phyloP scores from a whole-genome alignment of 225 moss, liverwort and hornwort species.

The Physcomitrellopsis africana region DNA sequence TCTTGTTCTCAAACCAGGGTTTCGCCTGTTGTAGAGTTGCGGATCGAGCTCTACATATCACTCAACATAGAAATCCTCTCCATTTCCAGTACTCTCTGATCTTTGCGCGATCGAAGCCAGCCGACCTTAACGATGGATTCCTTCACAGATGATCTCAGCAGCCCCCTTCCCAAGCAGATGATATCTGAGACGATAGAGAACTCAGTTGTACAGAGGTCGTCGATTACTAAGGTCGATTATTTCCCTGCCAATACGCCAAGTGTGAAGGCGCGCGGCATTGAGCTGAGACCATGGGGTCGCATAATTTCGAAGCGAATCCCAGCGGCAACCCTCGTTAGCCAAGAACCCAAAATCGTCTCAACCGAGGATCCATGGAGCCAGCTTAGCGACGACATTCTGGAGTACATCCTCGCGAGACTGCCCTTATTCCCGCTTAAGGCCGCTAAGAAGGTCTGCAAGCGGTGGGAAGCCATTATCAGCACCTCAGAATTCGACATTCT shows the following conservation, averaged over 20 bases:
- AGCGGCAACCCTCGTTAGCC: neutral
- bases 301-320: constrained; percentile 22
- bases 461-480: constrained; percentile 37
- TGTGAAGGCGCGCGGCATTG: neutral
- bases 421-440: constrained; percentile 31
- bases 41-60: neutral
- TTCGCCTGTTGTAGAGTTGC: constrained; percentile 1
- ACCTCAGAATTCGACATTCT: constrained; percentile 46
- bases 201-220: neutral
- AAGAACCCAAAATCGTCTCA: neutral
- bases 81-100: neutral
- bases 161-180: neutral
- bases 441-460: constrained; percentile 51
- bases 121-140: constrained; percentile 28
- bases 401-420: constrained; percentile 46
- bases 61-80: neutral
- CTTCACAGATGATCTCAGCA: constrained; percentile 20
- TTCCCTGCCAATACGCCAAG: neutral
- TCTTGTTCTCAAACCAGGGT: neutral
- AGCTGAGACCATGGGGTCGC: constrained; percentile 1
- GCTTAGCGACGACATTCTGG: constrained; percentile 45
- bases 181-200: neutral
- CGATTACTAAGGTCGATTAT: neutral
- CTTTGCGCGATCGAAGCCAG: neutral
- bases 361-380: constrained; percentile 37